These are phyloP conservation scores for Lactarius vividus DNA, from an alignment of 768 basidiomycete genomes.

Conservation along the genomic window DNA sequence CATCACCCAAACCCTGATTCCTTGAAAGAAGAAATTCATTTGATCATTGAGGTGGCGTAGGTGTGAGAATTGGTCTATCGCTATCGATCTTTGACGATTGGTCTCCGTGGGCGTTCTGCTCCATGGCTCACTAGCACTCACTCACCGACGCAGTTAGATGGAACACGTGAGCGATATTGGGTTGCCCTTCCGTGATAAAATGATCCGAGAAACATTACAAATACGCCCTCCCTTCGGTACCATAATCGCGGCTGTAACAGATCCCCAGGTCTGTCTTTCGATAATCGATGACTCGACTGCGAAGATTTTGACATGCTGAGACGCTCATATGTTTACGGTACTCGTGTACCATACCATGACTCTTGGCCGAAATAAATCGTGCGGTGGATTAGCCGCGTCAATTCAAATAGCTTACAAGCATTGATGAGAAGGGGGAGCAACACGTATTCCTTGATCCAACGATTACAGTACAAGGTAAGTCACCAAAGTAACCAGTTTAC, in stretches of 20 bases:
- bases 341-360: background rate
- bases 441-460: background rate
- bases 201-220: too few species aligned
- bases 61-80: background rate
- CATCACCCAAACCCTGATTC: background rate
- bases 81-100: background rate
- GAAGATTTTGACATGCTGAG: background rate
- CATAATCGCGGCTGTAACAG: background rate
- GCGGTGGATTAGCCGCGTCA: slow-evolving; percentile 36
- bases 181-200: background rate
- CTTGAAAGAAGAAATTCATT: background rate
- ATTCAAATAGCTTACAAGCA: slow-evolving; percentile 49
- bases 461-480: background rate
- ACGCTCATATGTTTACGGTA: background rate
- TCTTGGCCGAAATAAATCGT: background rate
- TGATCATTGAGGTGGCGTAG: background rate
- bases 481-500: slow-evolving; percentile 37
- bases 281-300: background rate
- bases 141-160: background rate
- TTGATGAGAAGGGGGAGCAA: too few species aligned
- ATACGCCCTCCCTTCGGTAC: background rate
- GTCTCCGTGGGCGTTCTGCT: background rate
- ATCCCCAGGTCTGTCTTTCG: background rate
- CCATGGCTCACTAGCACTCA: background rate
- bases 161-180: background rate